phyloP scores from a whole-genome alignment of 78 protist genomes.

The Monocercomonoides exilis region DNA sequence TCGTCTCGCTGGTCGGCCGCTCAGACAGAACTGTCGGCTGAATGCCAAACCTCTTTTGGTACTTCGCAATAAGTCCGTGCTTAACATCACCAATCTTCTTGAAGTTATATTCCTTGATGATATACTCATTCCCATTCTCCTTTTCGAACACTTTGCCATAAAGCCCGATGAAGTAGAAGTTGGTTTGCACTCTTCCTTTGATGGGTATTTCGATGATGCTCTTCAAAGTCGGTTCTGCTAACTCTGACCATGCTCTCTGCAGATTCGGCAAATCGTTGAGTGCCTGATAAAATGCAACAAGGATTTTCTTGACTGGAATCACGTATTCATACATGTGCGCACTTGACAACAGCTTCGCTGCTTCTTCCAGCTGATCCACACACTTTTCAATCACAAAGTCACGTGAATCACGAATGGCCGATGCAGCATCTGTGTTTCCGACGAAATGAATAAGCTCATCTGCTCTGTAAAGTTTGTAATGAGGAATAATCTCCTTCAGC shows the following conservation, averaged over 20 bases:
- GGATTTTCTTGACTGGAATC: neutral
- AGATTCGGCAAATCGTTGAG: neutral
- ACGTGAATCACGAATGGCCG: neutral
- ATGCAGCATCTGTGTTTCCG: neutral
- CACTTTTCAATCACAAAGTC: neutral
- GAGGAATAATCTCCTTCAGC: neutral
- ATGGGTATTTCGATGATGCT: neutral
- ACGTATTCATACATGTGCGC: neutral
- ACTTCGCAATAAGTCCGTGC: neutral
- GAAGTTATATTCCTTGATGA: neutral
- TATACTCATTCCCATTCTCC: neutral
- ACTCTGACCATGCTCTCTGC: neutral
- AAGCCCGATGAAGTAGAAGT: neutral
- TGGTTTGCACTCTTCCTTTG: neutral
- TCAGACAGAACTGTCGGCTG: neutral
- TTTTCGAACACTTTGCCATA: neutral
- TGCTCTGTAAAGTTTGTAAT: neutral
- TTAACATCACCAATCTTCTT: neutral
- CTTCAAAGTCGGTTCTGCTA: neutral
- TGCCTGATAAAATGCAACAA: neutral
- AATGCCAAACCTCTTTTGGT: neutral
- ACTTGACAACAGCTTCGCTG: neutral
- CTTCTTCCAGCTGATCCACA: neutral
- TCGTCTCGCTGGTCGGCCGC: no score
- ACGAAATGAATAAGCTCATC: neutral